phyloP scores from a whole-genome alignment of 768 basidiomycete species.

The Boletus rubroflammeus region DNA sequence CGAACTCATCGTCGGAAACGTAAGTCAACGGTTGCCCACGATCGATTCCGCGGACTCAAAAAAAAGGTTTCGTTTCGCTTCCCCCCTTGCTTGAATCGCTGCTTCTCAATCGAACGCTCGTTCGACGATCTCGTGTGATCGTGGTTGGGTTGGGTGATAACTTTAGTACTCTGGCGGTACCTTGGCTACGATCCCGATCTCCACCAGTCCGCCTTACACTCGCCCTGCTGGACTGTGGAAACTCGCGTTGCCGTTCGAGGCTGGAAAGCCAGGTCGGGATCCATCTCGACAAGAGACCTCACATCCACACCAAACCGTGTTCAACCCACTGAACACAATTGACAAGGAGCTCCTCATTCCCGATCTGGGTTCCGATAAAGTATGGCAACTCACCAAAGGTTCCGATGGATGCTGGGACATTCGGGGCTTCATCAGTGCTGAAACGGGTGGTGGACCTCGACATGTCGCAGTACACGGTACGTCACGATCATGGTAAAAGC shows the following conservation, averaged over 20 bases:
- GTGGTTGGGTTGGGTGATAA: background rate
- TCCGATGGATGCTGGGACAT: slow-evolving; percentile 46
- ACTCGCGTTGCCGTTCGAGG: slow-evolving; percentile 38
- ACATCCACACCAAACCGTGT: slow-evolving; percentile 73
- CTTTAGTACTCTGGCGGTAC: slow-evolving; percentile 67
- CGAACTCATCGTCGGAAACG: slow-evolving; percentile 68
- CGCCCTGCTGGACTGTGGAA: slow-evolving; percentile 31
- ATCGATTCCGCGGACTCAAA: background rate
- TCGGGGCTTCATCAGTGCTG: slow-evolving; percentile 44
- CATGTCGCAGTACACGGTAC: slow-evolving; percentile 64
- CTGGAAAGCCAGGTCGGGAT: slow-evolving; percentile 56
- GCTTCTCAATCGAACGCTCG: no score
- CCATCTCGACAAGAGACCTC: slow-evolving; percentile 61
- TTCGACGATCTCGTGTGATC: background rate
- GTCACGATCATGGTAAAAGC: slow-evolving; percentile 16
- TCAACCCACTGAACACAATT: slow-evolving; percentile 38
- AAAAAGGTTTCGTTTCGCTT: background rate
- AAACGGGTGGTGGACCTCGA: slow-evolving; percentile 64
- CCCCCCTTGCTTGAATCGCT: background rate
- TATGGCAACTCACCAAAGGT: slow-evolving; percentile 51
- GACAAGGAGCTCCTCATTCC: slow-evolving; percentile 63
- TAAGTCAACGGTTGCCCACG: slow-evolving; percentile 38
- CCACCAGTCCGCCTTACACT: slow-evolving; percentile 45
- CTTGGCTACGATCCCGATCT: slow-evolving; percentile 54
- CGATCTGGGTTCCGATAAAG: slow-evolving; percentile 71